Evolutionary conservation across 148 eudicot species (phyloP), one percentile per base, ranked within the genome.

Genomic region (Pouteria glomerata): DNA sequence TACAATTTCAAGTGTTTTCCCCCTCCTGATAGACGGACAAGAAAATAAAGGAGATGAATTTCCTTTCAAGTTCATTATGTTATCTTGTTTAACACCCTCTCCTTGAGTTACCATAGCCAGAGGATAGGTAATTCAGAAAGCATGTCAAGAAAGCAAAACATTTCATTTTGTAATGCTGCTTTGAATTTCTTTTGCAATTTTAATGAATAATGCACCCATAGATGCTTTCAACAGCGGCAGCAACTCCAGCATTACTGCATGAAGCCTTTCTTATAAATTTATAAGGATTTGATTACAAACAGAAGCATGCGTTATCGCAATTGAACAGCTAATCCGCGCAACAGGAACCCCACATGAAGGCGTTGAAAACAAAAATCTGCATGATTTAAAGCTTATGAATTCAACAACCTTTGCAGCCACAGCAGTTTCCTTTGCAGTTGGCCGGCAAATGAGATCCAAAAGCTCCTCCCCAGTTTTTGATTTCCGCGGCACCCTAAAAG

Each of bases 401-500:
- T 39, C 11, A 19, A 61, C n/a, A 45, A 93, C 98, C 93, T 85
- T 94, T 8, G 89, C 96, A 26, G 98, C 98, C 60, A 86, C 88
- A 29, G 96, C 93, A 68, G 86, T 86, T 83, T 91, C 98, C 74
- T 47, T 91, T 10, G 97, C 96, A 81, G 96, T 94, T 1, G 96
- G 97, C n/a, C 96, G 77, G 63, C 85, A 93, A 59, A 94, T 92
- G 66, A 94, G 91, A 78, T 94, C 90, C 68, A 91, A 67, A 14
- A 94, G 84, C 89, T 91, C 98, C 82, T 94, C 91, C 18, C 98
- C 97, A 21, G 96, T 88, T 78, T 94, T 88, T 2, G 98, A 94
- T 63, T 91, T 89, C 83, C 87, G 98, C 87, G 82, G 19, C 74
- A 91, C 98, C 85, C 72, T 87, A 39, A 89, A 94, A 27, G 97